Percentiles rank a stretch among this genome's conserved stretches.
phyloP scores from a whole-genome alignment of 1,284 basidiomycete species.

The Pholiota adiposa region DNA sequence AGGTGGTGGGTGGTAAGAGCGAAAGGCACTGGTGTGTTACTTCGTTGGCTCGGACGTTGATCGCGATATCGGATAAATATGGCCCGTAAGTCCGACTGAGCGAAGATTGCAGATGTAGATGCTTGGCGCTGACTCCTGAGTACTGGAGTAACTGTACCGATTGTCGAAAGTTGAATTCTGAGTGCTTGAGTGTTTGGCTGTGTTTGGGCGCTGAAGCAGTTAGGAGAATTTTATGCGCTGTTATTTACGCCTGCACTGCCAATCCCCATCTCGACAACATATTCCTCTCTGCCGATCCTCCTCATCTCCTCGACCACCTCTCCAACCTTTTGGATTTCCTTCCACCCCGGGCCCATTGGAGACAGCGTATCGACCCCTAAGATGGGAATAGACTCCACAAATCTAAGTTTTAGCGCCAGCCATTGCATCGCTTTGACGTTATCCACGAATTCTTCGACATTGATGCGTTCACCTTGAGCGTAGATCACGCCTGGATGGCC shows the following conservation, averaged over 20 bases:
- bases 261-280: constrained; percentile 69
- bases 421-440: constrained; percentile 80
- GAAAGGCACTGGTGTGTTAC: neutral
- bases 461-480: constrained; percentile 54
- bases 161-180: neutral
- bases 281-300: constrained; percentile 54
- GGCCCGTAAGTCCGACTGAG: constrained; percentile 8
- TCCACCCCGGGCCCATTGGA: constrained; percentile 42
- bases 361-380: neutral
- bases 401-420: constrained; percentile 70
- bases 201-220: too few species aligned
- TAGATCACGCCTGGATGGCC: constrained; percentile 80
- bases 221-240: too few species aligned
- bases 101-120: too few species aligned
- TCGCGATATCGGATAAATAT: constrained; percentile 7
- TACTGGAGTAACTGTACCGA: neutral
- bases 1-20: neutral
- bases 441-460: constrained; percentile 65
- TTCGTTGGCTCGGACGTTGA: neutral
- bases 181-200: neutral
- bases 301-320: constrained; percentile 73
- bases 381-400: constrained; percentile 48
- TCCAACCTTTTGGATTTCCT: constrained; percentile 70
- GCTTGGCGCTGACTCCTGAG: too few species aligned
- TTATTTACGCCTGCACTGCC: constrained; percentile 41